Percentiles rank a stretch among this genome's conserved stretches.
Conservation (phyloP, 1,139 yeast genomes). For the Scheffersomyces insectosa region DNA sequence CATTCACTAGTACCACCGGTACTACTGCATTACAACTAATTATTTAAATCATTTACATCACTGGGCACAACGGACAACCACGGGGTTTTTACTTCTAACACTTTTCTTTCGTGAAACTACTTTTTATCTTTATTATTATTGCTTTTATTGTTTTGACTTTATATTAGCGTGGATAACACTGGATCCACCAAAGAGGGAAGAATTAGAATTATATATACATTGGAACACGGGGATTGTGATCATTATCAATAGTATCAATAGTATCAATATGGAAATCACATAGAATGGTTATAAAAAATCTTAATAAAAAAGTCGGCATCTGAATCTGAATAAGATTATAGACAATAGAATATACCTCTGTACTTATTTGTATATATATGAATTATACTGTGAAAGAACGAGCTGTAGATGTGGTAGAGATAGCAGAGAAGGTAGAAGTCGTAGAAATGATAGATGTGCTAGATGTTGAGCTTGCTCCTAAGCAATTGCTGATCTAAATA, state of each 20-base stretch:
- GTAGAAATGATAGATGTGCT: too few relatives aligned
- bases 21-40: too few relatives aligned
- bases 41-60: too few relatives aligned
- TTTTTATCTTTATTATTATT: conserved; percentile 1
- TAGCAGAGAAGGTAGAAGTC: too few relatives aligned
- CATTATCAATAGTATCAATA: not conserved
- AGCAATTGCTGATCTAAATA: too few relatives aligned
- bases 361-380: not conserved
- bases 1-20: too few relatives aligned
- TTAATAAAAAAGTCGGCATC: not conserved
- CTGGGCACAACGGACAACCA: too few relatives aligned
- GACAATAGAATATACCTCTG: conserved; percentile 1
- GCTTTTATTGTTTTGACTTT: not conserved
- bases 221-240: not conserved
- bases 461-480: too few relatives aligned
- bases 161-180: not conserved
- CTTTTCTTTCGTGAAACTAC: not conserved
- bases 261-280: not conserved
- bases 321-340: too few relatives aligned
- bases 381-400: not conserved
- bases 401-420: not conserved
- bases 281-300: not conserved
- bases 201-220: not conserved
- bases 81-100: too few relatives aligned
- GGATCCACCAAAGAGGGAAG: too few relatives aligned